Percentiles rank a stretch among this genome's conserved stretches.
These are phyloP conservation scores for Fraxinus albicans DNA, from an alignment of 305 asterid species.

Conservation along the genomic window DNA sequence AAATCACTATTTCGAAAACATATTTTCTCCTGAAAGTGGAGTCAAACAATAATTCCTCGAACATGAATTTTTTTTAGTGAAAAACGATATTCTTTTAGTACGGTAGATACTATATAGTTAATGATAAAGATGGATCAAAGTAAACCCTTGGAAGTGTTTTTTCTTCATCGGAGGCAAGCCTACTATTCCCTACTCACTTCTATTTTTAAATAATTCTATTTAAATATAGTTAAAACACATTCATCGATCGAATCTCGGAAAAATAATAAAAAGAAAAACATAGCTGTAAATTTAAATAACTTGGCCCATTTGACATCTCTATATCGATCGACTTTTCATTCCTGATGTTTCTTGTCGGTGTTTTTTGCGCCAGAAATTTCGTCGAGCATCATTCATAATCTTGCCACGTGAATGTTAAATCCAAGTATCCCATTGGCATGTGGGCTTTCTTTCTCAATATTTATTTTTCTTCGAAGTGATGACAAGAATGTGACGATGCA, in stretches of 20 bases:
- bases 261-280: background rate
- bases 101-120: no score
- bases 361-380: background rate
- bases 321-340: background rate
- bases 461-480: background rate
- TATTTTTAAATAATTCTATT: no score
- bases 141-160: background rate
- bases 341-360: background rate
- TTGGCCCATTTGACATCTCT: background rate
- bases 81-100: no score
- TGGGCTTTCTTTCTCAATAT: background rate
- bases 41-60: background rate
- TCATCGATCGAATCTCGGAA: background rate
- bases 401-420: slow-evolving; percentile 13
- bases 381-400: background rate
- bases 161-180: background rate
- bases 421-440: background rate
- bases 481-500: background rate
- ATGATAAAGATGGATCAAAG: no score
- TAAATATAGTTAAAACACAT: background rate
- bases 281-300: background rate
- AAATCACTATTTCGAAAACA: no score
- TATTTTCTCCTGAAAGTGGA: no score
- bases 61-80: background rate
- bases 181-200: background rate